A percentile compares a stretch with the other conserved stretches of the same genome.
Conservation (phyloP, 495 filamentous ascomycete species). For the Xylaria castorea region DNA sequence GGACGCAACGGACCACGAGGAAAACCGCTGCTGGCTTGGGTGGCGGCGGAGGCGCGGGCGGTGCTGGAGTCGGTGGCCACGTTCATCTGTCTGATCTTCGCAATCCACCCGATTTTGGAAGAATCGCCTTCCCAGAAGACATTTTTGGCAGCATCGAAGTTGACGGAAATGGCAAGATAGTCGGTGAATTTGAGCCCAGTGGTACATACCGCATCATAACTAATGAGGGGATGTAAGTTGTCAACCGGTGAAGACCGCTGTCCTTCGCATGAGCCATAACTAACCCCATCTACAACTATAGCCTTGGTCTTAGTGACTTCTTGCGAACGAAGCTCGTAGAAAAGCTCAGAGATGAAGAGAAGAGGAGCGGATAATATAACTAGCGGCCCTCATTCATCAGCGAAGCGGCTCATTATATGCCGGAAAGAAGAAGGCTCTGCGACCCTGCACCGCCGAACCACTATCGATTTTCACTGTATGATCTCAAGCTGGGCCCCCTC, state of each 20-base stretch:
- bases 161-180: slow-evolving; percentile 74
- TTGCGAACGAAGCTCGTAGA: slow-evolving; percentile 62
- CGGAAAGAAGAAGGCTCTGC: neutral
- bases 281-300: slow-evolving; percentile 33
- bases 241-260: neutral
- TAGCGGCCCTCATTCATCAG: neutral
- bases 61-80: slow-evolving; percentile 81
- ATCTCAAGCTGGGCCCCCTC: neutral
- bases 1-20: slow-evolving; percentile 32
- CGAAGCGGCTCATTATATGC: neutral
- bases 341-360: slow-evolving; percentile 54
- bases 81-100: slow-evolving; percentile 86
- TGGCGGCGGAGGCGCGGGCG: slow-evolving; percentile 54
- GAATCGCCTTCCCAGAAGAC: slow-evolving; percentile 90
- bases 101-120: slow-evolving; percentile 85
- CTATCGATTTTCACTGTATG: neutral
- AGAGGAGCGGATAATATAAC: slow-evolving; percentile 32
- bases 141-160: slow-evolving; percentile 94
- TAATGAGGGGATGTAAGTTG: slow-evolving; percentile 71
- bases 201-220: slow-evolving; percentile 74
- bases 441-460: neutral
- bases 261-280: slow-evolving; percentile 15
- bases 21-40: slow-evolving; percentile 42
- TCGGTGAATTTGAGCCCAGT: slow-evolving; percentile 68
- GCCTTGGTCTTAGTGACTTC: slow-evolving; percentile 63